These are phyloP conservation scores for Hygrophoropsis aurantiaca DNA, from an alignment of 768 basidiomycete genomes.

Conservation along the genomic window DNA sequence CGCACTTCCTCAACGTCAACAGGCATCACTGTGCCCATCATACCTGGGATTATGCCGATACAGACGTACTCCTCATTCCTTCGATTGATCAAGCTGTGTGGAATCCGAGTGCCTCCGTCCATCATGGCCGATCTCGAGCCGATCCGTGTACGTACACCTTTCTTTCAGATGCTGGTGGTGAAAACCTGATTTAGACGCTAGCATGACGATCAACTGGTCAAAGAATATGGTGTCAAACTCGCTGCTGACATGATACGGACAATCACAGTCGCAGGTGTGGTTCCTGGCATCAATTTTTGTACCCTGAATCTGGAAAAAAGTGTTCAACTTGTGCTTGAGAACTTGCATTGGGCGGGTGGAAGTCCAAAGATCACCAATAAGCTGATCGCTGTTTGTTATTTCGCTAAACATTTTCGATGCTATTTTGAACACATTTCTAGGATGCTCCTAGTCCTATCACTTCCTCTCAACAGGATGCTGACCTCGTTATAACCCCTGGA, in stretches of 20 bases:
- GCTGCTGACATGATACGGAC: conserved; percentile 77
- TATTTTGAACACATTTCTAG: conserved; percentile 26
- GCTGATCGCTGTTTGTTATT: conserved; percentile 58
- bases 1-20: conserved; percentile 9
- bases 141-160: conserved; percentile 60
- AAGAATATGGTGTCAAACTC: conserved; percentile 89
- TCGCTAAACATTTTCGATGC: background rate
- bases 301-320: conserved; percentile 98
- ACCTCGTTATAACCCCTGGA: conserved; percentile 60
- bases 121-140: conserved; percentile 67
- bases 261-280: conserved; percentile 52
- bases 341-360: conserved; percentile 66
- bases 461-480: conserved; percentile 29
- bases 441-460: conserved; percentile 37
- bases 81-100: conserved; percentile 87
- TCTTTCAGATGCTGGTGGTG: background rate
- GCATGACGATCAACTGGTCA: conserved; percentile 93
- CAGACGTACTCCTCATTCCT: conserved; percentile 95
- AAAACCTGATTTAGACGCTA: conserved; percentile 25
- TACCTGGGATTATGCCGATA: conserved; percentile 97
- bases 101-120: conserved; percentile 67
- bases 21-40: conserved; percentile 90
- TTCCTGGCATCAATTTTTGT: conserved; percentile 88
- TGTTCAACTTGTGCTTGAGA: conserved; percentile 81
- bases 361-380: conserved; percentile 51